Base-by-base conservation (phyloP, 2,329 filamentous ascomycete genomes). In the Scedosporium aurantiacum region DNA sequence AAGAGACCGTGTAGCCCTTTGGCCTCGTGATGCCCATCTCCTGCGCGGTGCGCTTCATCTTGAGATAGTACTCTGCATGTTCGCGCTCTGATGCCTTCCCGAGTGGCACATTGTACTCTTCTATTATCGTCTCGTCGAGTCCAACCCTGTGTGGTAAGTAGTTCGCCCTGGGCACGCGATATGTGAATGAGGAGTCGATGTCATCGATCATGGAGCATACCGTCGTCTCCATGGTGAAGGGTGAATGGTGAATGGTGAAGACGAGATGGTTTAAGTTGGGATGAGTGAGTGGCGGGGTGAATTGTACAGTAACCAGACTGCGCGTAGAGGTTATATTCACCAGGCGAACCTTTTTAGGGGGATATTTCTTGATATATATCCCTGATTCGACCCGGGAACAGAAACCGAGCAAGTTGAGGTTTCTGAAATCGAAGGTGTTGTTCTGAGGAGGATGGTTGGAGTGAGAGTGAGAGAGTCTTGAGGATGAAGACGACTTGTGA, bases 1-100 rank as follows among this genome's bases (percentile, higher is more conserved):
- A 97, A 8, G 93, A 97, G 56, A 99, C 93, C 37, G 83, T 91
- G 75, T 95, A 92, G 67, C 91, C 92, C 70, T 88, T 87, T 1
- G 93, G 92, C 41, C 86, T 83, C 60, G 85, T 84, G 69, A 97
- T 90, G 66, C 86, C 87, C 73, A 90, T 81, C 59, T 82, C 78
- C 63, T 81, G 76, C 25, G 81, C 82, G 23, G 78, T 73, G 60
- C 78, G 79, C 70, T 82, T 82, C 72, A 81, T 82, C 71, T 83
- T 83, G 69, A 76, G 78, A 65, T 79, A 80, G 70, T 79, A 85
- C 63, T 76, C 77, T 63, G 78, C 79, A 67, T 85, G 82, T 60
- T 84, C 82, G 63, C 78, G 71, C 65, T 83, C 79, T 65, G 74
- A 76, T 25, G 80, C 76, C 43, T 73, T 72, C 61, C 77, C 80